Conservation (phyloP, 495 filamentous ascomycete genomes). For the Usnea hakonensis region DNA sequence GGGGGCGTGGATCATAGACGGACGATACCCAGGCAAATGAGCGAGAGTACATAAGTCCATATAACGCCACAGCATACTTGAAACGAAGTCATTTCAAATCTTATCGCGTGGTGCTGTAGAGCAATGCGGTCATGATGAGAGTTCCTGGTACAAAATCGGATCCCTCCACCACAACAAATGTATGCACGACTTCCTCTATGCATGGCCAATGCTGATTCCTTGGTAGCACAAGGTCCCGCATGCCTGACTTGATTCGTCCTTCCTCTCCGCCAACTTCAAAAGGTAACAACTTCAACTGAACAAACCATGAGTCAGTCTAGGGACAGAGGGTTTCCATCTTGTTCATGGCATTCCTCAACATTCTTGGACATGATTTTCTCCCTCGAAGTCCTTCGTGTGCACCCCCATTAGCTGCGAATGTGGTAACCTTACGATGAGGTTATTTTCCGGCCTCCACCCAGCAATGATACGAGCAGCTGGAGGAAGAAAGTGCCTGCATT, state of each 20-base stretch:
- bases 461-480: background rate
- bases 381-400: background rate
- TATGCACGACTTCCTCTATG: background rate
- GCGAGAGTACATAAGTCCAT: background rate
- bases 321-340: background rate
- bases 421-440: background rate
- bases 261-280: background rate
- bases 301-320: background rate
- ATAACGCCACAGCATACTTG: background rate
- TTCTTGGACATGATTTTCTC: too few relatives aligned
- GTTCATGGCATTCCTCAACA: background rate
- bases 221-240: background rate
- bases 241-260: background rate
- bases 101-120: background rate
- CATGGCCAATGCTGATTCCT: background rate
- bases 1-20: background rate
- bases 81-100: background rate
- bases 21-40: slow-evolving; percentile 1
- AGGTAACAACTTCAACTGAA: background rate
- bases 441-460: background rate
- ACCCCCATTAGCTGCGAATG: background rate
- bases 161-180: background rate
- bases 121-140: background rate
- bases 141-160: background rate
- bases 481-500: background rate